Evolutionary conservation across 495 filamentous ascomycete genomes (phyloP), one percentile per base, ranked within the genome.

Genomic region (Podospora tetraspora): DNA sequence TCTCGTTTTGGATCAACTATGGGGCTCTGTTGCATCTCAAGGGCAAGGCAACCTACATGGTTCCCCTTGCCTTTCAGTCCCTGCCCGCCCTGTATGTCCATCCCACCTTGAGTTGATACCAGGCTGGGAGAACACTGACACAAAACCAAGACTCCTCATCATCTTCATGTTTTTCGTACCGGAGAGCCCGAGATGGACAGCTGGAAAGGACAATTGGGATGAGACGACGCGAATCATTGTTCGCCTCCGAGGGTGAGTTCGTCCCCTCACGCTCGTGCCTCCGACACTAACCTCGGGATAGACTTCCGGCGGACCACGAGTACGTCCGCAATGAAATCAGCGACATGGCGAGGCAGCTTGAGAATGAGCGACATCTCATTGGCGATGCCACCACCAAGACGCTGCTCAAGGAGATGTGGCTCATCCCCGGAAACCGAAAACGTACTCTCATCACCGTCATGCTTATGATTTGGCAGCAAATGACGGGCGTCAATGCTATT

Each of bases 391-490:
- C 77, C 5, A 84, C 88, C 78, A 84, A 80, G 85, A 84, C 87
- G 66, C 78, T 90, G 27, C 84, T 88, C 76, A 87, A 82, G 71
- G 89, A 91, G 71, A 89, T 90, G 85, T 91, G 88, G 86, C 75
- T 81, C 10, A 86, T 91, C 66, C 77, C 81, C 0, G 83, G 83
- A 0, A 85, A 85, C 70, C 79, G 83, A 32, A 84, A 84, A 63
- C 80, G 84, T 1, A 63, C 72, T 24, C 43, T 72, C 34, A 70
- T 69, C 13, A 73, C 72, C 27, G 69, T 79, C 10, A 76, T 83
- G 34, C 82, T 92, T 57, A 90, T 91, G 89, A 70, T 91, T 69
- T 91, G 87, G 77, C 89, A 91, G 77, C 89, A 90, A 73, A 87
- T 88, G 86, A 90, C 88, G 0, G 87, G 84, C 19, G 87, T 85